A percentile compares a stretch with the other conserved stretches of the same genome.
Conservation (phyloP, 768 basidiomycete species). For the Pulveroboletus sp. region DNA sequence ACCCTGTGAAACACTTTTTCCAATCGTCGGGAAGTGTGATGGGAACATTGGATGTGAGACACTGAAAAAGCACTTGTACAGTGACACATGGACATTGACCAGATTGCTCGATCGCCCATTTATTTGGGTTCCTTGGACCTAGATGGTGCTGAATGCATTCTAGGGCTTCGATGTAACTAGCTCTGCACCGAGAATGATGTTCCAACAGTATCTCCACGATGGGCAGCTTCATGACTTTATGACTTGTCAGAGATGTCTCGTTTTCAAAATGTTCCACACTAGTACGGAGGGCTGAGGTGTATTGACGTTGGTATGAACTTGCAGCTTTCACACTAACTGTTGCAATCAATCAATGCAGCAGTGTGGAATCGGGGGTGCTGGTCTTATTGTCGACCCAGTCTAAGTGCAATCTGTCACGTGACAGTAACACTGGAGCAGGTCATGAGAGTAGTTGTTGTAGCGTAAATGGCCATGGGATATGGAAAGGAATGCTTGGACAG, state of each 20-base stretch:
- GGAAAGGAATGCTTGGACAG: background rate
- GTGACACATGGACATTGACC: constrained; percentile 37
- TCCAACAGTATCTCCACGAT: background rate
- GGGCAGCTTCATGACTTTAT: background rate
- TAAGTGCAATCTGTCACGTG: background rate
- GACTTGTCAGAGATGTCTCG: background rate
- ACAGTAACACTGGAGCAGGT: background rate
- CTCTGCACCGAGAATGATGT: background rate
- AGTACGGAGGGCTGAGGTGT: background rate
- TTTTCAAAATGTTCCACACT: background rate
- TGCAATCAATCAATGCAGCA: background rate
- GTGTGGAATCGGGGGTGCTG: background rate
- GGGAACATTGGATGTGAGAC: constrained; percentile 22
- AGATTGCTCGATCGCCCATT: constrained; percentile 3
- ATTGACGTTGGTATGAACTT: background rate
- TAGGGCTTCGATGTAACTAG: background rate
- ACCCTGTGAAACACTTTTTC: constrained; percentile 22
- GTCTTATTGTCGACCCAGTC: background rate
- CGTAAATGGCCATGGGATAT: background rate
- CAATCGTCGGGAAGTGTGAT: constrained; percentile 20
- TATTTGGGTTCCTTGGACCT: background rate
- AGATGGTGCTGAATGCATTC: background rate
- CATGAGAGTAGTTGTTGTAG: constrained; percentile 3
- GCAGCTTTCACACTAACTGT: background rate
- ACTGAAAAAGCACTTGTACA: constrained; percentile 25